A percentile compares a stretch with the other conserved stretches of the same genome.
Evolutionary conservation across 352 stramenopile species (phyloP).

Genomic region (Blastocystis sp.): DNA sequence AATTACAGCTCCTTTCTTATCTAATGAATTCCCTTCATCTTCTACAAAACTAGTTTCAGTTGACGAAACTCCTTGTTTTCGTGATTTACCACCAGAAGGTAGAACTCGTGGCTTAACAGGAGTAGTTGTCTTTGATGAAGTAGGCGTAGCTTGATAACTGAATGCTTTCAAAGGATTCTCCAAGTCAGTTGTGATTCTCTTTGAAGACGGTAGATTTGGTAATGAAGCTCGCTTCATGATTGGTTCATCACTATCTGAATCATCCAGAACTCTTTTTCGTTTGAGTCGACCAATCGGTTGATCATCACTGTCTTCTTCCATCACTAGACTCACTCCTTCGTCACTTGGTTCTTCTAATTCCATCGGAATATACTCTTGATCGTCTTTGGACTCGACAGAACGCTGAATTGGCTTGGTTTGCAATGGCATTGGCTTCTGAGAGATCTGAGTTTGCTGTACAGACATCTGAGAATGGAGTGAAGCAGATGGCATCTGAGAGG

Average conservation of each 20-base stretch:
- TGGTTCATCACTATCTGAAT: constrained; percentile 68
- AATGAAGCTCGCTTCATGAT: constrained; percentile 65
- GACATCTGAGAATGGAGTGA: background rate
- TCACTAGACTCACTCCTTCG: background rate
- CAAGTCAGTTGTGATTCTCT: constrained; percentile 54
- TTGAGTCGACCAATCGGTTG: background rate
- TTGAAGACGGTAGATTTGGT: background rate
- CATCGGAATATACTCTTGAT: constrained; percentile 44
- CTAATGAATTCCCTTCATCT: constrained; percentile 68
- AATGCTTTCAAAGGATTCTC: constrained; percentile 66
- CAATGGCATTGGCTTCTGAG: background rate
- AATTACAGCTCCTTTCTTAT: constrained; percentile 64
- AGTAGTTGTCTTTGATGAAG: background rate
- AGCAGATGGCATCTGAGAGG: background rate
- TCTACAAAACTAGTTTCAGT: constrained; percentile 62
- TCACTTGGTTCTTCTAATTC: constrained; percentile 49
- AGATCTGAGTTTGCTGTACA: background rate
- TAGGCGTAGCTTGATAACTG: constrained; percentile 17
- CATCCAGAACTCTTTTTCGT: constrained; percentile 65
- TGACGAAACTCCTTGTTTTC: background rate
- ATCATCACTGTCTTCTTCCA: constrained; percentile 64
- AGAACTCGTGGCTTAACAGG: background rate
- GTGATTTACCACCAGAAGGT: constrained; percentile 65
- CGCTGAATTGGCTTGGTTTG: background rate
- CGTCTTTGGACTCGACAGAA: constrained; percentile 2